phyloP scores from a whole-genome alignment of 768 basidiomycete genomes.

The Lentinula raphanica region DNA sequence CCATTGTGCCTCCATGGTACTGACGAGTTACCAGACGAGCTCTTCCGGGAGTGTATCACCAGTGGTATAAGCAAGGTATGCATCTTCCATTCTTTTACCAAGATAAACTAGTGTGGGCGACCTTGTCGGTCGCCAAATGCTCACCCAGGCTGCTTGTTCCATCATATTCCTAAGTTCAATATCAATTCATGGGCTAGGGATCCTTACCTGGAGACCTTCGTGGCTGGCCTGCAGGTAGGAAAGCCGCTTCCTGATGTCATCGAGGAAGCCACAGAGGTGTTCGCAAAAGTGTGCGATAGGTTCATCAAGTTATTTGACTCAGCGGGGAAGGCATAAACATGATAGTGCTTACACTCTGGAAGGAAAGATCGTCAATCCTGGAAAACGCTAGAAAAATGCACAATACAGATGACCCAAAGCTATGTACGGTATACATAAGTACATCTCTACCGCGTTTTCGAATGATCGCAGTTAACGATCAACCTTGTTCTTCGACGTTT shows the following conservation, averaged over 20 bases:
- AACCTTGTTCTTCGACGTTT: too few species aligned
- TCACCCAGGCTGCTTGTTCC: background rate
- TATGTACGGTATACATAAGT: too few species aligned
- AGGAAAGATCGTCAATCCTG: too few species aligned
- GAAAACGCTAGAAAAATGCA: too few species aligned
- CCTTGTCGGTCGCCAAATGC: too few species aligned
- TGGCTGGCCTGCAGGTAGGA: slow-evolving; percentile 22
- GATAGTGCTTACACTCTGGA: too few species aligned
- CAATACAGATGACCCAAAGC: too few species aligned
- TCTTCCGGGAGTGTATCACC: slow-evolving; percentile 40
- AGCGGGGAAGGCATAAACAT: slow-evolving; percentile 26
- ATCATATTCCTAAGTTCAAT: slow-evolving; percentile 21
- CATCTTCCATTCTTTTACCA: background rate
- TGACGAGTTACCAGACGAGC: slow-evolving; percentile 36
- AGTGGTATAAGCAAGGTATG: slow-evolving; percentile 41
- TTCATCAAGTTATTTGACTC: slow-evolving; percentile 38
- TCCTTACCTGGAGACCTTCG: slow-evolving; percentile 33
- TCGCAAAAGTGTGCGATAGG: slow-evolving; percentile 34
- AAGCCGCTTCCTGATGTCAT: slow-evolving; percentile 41
- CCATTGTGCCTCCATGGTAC: slow-evolving; percentile 43
- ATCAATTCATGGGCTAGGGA: slow-evolving; percentile 44
- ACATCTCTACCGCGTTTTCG: too few species aligned
- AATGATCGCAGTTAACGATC: too few species aligned
- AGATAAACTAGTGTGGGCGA: too few species aligned
- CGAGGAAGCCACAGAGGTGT: slow-evolving; percentile 39